Evolutionary conservation across 768 basidiomycete species (phyloP).

Genomic region (Asterophora lycoperdoides): DNA sequence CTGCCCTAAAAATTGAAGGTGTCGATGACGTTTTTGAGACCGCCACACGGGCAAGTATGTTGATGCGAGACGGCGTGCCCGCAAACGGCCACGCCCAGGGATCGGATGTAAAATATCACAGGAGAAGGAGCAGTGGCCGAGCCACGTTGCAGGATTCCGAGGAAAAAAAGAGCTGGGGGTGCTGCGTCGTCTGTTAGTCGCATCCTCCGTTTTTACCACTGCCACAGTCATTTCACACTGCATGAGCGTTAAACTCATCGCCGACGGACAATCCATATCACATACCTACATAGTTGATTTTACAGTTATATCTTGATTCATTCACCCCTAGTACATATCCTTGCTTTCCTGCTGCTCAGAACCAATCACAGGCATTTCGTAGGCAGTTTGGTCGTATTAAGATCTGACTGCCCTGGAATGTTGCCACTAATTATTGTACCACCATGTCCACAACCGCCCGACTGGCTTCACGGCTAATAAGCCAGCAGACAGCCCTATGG

Average conservation of each 20-base stretch:
- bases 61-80: constrained; percentile 84
- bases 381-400: constrained; percentile 1
- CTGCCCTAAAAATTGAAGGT: constrained; percentile 83
- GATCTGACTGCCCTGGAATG: background rate
- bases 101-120: constrained; percentile 41
- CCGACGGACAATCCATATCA: constrained; percentile 22
- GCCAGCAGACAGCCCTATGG: constrained; percentile 7
- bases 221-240: background rate
- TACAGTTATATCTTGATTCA: constrained; percentile 25
- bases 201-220: background rate
- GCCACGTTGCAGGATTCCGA: constrained; percentile 38
- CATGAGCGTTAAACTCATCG: background rate
- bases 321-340: constrained; percentile 23
- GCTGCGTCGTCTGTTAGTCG: constrained; percentile 64
- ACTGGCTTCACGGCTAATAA: constrained; percentile 9
- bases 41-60: constrained; percentile 93
- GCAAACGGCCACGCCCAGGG: constrained; percentile 35
- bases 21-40: constrained; percentile 98
- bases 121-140: constrained; percentile 52
- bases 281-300: constrained; percentile 26
- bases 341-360: constrained; percentile 4
- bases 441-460: constrained; percentile 15
- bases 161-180: constrained; percentile 54
- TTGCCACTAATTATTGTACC: background rate
- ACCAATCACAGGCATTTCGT: background rate